Evolutionary conservation across 2,329 filamentous ascomycete species (phyloP).

Genomic region (Penicillium vulpinum): DNA sequence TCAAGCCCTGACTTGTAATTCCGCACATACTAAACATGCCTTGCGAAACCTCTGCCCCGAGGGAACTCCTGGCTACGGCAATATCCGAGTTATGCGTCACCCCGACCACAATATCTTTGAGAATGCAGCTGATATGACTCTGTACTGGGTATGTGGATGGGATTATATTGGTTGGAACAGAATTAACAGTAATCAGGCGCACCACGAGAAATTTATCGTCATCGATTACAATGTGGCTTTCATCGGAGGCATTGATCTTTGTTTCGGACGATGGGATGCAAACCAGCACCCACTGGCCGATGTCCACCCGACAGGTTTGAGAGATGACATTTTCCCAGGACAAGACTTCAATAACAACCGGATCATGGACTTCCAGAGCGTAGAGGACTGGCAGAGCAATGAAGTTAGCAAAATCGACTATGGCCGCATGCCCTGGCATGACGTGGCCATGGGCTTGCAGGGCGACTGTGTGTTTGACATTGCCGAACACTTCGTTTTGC

Average conservation of each 20-base stretch:
- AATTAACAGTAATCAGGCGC: slow-evolving; percentile 54
- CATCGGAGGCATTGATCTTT: slow-evolving; percentile 90
- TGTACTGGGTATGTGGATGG: slow-evolving; percentile 69
- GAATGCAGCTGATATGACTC: slow-evolving; percentile 92
- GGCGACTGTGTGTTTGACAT: slow-evolving; percentile 91
- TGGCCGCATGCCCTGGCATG: slow-evolving; percentile 97
- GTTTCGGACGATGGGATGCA: slow-evolving; percentile 92
- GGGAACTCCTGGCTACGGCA: slow-evolving; percentile 77
- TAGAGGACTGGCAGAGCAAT: slow-evolving; percentile 89
- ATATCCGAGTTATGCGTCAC: slow-evolving; percentile 86
- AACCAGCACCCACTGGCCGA: slow-evolving; percentile 84
- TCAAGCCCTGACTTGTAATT: slow-evolving; percentile 85
- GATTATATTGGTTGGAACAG: neutral
- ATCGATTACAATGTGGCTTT: slow-evolving; percentile 90
- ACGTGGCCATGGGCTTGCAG: slow-evolving; percentile 87
- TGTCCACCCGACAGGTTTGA: slow-evolving; percentile 78
- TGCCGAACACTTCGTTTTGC: slow-evolving; percentile 87
- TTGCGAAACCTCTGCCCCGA: slow-evolving; percentile 77
- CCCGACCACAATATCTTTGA: slow-evolving; percentile 95
- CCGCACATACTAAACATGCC: slow-evolving; percentile 85
- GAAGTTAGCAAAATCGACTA: slow-evolving; percentile 88
- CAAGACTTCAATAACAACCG: slow-evolving; percentile 99
- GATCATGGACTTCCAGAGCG: slow-evolving; percentile 91
- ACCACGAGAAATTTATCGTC: slow-evolving; percentile 97
- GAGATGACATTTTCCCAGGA: slow-evolving; percentile 85